Evolutionary conservation across 1,139 yeast species (phyloP), one percentile per base, ranked within the genome.

Genomic region (Hanseniaspora uvarum): DNA sequence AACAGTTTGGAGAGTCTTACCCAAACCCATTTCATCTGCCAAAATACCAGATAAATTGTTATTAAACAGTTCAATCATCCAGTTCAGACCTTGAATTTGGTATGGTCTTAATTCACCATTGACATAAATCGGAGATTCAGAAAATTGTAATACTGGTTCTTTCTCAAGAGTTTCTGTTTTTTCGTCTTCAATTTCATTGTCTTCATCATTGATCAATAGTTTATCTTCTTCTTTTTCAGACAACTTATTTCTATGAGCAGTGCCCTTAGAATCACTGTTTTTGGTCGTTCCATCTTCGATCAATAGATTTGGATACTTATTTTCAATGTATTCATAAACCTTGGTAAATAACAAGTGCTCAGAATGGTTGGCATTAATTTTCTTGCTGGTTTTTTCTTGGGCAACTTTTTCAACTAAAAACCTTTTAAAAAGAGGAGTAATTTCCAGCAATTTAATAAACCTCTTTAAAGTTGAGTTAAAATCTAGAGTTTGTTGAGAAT

Each of bases 11-110:
- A 92, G 73, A 1, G 98, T 92, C 66, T 92, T 92, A 57, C 98
- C 98, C 56, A 92, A 75, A 1, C 98, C 98, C 98, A 92, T 92
- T 68, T 92, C 98, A 69, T 92, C 98, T 10, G 98, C 98, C 56
- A 92, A 74, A 50, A 92, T 89, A 49, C 97, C 97, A 1, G 94
- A 81, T 55, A 89, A 75, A 62, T 83, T 81, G 69, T 89, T 87
- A 61, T 86, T 94, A 64, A 84, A 83, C 55, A 89, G 71, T 1
- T 88, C 79, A 23, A 88, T 80, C 63, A 89, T 72, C 97, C 97
- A 89, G 70, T 89, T 89, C 59, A 89, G 75, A 55, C 97, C 97
- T 66, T 86, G 95, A 56, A 89, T 77, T 69, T 89, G 97, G 68
- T 89, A 84, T n/a, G 84, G 83, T 63, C 94, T 75, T 57, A 84